Evolutionary conservation across 2,329 filamentous ascomycete genomes (phyloP).

Genomic region (Pyrenochaeta sp.): DNA sequence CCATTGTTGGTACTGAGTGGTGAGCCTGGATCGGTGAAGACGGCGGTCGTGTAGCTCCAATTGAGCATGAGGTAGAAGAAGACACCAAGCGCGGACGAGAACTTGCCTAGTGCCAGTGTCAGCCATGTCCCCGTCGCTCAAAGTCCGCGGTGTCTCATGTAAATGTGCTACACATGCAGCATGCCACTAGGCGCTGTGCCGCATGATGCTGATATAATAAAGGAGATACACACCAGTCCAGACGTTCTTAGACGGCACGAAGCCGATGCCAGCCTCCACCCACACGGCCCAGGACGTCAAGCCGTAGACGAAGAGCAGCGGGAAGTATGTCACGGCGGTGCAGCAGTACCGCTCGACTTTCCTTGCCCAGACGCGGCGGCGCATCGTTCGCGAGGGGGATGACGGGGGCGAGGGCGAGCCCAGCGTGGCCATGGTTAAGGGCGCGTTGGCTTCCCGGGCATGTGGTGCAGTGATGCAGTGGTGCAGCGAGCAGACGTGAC

Average conservation of each 20-base stretch:
- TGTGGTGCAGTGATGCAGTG: conserved; percentile 25
- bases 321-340: conserved; percentile 79
- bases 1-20: conserved; percentile 62
- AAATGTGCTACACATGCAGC: background rate
- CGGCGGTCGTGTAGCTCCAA: conserved; percentile 89
- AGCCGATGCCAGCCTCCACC: conserved; percentile 79
- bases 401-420: conserved; percentile 50
- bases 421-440: conserved; percentile 48
- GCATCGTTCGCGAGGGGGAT: conserved; percentile 49
- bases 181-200: background rate
- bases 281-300: conserved; percentile 95
- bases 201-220: background rate
- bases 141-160: background rate
- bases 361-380: conserved; percentile 65
- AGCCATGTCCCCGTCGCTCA: conserved; percentile 1
- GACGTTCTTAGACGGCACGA: conserved; percentile 42
- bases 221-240: conserved; percentile 45
- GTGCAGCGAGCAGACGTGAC: conserved; percentile 9
- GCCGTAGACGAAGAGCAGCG: conserved; percentile 87
- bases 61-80: conserved; percentile 81
- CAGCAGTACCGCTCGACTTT: conserved; percentile 87
- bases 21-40: conserved; percentile 88
- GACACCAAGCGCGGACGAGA: conserved; percentile 70
- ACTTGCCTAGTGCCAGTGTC: conserved; percentile 46
- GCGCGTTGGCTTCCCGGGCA: conserved; percentile 31